Evolutionary conservation across 352 stramenopile species (phyloP).

Genomic region (Phytophthora pisi): DNA sequence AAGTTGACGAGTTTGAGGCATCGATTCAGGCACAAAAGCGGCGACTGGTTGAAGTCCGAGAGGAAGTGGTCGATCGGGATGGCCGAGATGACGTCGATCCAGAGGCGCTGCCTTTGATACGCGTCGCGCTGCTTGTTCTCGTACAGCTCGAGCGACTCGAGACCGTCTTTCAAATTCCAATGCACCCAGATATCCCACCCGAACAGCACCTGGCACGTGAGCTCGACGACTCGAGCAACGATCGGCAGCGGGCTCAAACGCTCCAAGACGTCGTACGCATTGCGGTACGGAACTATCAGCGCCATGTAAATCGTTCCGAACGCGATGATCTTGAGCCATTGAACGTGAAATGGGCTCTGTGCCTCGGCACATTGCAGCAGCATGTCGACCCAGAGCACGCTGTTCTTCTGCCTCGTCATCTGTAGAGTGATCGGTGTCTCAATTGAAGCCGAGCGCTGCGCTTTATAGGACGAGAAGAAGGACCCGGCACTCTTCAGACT

Average conservation of each 20-base stretch:
- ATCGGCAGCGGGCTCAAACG: constrained; percentile 26
- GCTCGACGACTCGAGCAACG: constrained; percentile 38
- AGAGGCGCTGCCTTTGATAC: constrained; percentile 45
- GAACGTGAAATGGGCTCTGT: constrained; percentile 47
- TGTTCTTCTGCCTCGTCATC: constrained; percentile 12
- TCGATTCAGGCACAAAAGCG: constrained; percentile 48
- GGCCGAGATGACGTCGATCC: constrained; percentile 48
- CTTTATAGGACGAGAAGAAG: constrained; percentile 40
- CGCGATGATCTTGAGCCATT: constrained; percentile 42
- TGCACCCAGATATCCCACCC: constrained; percentile 67
- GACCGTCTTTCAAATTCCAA: constrained; percentile 56
- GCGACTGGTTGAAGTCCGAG: constrained; percentile 47
- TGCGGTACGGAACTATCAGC: constrained; percentile 44
- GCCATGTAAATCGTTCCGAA: constrained; percentile 51
- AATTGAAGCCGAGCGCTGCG: constrained; percentile 21
- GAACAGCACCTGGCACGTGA: constrained; percentile 52
- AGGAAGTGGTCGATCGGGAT: constrained; percentile 66
- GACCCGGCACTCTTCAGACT: constrained; percentile 8
- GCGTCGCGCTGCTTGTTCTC: constrained; percentile 43
- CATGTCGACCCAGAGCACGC: constrained; percentile 55
- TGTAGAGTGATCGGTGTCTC: constrained; percentile 11
- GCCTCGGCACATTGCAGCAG: constrained; percentile 50
- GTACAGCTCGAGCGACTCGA: constrained; percentile 58
- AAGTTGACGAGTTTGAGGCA: constrained; percentile 64
- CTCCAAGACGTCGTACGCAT: constrained; percentile 47